Conservation (phyloP, 306 rosid species). For the Comarum palustre region DNA sequence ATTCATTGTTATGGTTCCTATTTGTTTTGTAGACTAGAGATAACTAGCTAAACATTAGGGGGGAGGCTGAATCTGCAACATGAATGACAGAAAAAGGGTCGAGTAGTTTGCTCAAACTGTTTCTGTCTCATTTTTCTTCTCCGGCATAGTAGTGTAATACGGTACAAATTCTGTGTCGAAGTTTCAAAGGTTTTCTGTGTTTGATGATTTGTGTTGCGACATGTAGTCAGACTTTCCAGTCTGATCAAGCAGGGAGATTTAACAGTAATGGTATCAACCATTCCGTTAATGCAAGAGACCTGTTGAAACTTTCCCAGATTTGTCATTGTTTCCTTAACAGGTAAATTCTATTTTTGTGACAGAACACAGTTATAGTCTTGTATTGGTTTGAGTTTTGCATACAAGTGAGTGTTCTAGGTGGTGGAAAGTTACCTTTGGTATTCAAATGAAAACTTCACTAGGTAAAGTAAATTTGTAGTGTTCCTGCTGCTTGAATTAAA, state of each 20-base stretch:
- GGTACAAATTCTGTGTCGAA: neutral
- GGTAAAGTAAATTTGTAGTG: neutral
- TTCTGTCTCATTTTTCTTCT: neutral
- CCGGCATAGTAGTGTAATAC: neutral
- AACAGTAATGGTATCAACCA: neutral
- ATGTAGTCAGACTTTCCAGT: neutral
- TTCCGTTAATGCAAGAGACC: constrained; percentile 9
- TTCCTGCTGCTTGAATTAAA: neutral
- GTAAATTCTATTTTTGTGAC: constrained; percentile 6
- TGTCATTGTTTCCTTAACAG: constrained; percentile 19
- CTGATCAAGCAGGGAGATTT: neutral
- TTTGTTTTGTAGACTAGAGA: neutral
- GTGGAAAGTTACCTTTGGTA: neutral
- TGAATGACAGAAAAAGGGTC: constrained; percentile 1
- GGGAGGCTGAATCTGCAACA: neutral
- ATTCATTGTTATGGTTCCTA: constrained; percentile 7
- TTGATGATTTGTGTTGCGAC: neutral
- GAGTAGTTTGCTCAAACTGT: neutral
- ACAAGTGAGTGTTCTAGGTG: neutral
- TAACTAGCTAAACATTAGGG: neutral
- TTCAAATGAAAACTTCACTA: constrained; percentile 4
- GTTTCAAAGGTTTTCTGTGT: neutral
- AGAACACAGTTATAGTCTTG: neutral
- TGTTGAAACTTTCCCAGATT: neutral
- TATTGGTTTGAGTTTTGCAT: constrained; percentile 3